These are phyloP conservation scores for Yamadazyma aaseri DNA, from an alignment of 1,139 yeast genomes.

Conservation along the genomic window DNA sequence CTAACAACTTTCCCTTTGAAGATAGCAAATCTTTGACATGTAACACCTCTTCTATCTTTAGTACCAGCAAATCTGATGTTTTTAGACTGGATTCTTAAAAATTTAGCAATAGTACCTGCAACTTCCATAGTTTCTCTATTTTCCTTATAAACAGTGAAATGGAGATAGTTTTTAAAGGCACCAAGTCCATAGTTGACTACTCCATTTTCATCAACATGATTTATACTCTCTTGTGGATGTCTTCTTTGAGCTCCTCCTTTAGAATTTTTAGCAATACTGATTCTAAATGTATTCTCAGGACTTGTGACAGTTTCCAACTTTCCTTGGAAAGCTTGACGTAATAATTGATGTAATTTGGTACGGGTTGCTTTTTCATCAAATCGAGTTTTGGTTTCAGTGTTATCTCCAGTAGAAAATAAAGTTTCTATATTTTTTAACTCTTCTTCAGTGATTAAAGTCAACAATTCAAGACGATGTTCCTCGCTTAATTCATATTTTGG, in stretches of 20 bases:
- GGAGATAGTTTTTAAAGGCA: conserved; percentile 63
- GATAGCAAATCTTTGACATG: conserved; percentile 80
- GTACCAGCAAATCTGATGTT: conserved; percentile 87
- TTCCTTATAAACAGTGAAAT: conserved; percentile 84
- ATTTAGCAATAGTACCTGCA: conserved; percentile 68
- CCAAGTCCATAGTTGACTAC: conserved; percentile 62
- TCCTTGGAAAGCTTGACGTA: conserved; percentile 72
- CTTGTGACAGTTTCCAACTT: conserved; percentile 80
- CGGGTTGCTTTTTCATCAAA: conserved; percentile 71
- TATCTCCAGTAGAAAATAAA: conserved; percentile 56
- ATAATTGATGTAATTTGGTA: conserved; percentile 71
- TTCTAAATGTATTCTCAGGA: conserved; percentile 59
- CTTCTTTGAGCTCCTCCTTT: conserved; percentile 24
- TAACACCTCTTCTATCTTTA: conserved; percentile 93
- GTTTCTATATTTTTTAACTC: conserved; percentile 55
- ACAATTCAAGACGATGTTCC: conserved; percentile 46
- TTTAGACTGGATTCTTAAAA: conserved; percentile 70
- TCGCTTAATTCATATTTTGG: conserved; percentile 47
- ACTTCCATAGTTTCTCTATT: conserved; percentile 98
- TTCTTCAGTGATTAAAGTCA: conserved; percentile 55
- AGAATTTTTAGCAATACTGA: conserved; percentile 47
- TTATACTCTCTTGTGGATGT: conserved; percentile 44
- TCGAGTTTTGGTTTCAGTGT: conserved; percentile 55
- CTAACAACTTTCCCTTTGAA: conserved; percentile 75
- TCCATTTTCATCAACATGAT: conserved; percentile 50